Percentiles rank a stretch among this genome's conserved stretches.
Evolutionary conservation across 169 alveolate species (phyloP).

Genomic region (Plasmodium malariae): DNA sequence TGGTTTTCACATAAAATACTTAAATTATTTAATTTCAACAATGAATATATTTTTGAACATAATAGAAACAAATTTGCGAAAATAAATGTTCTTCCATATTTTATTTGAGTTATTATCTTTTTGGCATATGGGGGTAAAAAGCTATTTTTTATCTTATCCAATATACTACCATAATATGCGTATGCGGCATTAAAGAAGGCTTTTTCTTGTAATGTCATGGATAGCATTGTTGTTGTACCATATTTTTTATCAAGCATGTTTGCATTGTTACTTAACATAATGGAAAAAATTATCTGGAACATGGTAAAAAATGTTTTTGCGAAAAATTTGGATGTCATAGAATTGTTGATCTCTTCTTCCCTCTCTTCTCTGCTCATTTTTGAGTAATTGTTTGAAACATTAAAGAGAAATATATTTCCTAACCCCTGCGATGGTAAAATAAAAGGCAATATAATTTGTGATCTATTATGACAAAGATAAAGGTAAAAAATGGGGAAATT

Average conservation of each 20-base stretch:
- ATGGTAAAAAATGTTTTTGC: conserved; percentile 30
- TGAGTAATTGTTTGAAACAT: conserved; percentile 23
- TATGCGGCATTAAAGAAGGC: background rate
- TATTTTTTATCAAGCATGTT: conserved; percentile 8
- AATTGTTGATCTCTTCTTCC: conserved; percentile 19
- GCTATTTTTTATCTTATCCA: conserved; percentile 14
- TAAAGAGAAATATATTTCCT: conserved; percentile 47
- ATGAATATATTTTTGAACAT: background rate
- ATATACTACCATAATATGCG: conserved; percentile 11
- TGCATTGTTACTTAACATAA: conserved; percentile 11
- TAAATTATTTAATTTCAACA: conserved; percentile 36
- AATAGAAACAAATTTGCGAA: conserved; percentile 22
- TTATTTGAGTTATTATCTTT: conserved; percentile 10
- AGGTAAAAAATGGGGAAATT: too few relatives aligned
- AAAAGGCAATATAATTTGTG: too few relatives aligned
- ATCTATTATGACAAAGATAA: too few relatives aligned
- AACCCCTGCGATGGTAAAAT: too few relatives aligned
- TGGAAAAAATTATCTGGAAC: conserved; percentile 29
- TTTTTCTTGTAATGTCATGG: conserved; percentile 3
- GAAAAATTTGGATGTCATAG: conserved; percentile 36
- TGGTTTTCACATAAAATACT: conserved; percentile 52
- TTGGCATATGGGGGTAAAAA: conserved; percentile 26
- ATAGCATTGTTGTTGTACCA: conserved; percentile 27
- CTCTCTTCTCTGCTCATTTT: background rate
- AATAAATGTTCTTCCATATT: conserved; percentile 34